These are phyloP conservation scores for Gyrodon lividus DNA, from an alignment of 768 basidiomycete species.

Conservation along the genomic window DNA sequence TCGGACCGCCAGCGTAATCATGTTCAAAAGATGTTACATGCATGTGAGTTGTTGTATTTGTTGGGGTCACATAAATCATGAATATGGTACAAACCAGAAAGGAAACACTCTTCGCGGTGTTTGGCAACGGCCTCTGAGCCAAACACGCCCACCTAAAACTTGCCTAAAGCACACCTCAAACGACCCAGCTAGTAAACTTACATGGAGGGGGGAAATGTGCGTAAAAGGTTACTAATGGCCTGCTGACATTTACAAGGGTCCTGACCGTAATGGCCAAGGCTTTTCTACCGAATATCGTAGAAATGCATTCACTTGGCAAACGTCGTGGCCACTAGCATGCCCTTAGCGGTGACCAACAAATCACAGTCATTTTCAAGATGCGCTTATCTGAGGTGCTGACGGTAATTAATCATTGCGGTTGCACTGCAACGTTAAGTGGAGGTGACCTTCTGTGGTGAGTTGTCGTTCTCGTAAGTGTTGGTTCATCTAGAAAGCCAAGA, in stretches of 20 bases:
- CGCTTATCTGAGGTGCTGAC: not conserved
- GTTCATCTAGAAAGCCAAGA: slow-evolving; percentile 3
- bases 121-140: slow-evolving; percentile 3
- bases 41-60: no score
- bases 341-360: not conserved
- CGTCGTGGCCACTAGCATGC: not conserved
- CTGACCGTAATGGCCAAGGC: not conserved
- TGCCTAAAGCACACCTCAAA: no score
- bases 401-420: not conserved
- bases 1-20: no score
- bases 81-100: no score
- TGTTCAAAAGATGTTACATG: no score
- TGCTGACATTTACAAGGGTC: no score
- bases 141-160: not conserved
- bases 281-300: not conserved
- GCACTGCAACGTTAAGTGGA: not conserved
- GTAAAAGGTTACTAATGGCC: no score
- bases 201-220: no score
- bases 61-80: no score
- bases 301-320: not conserved
- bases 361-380: not conserved
- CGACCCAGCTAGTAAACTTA: no score
- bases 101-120: not conserved
- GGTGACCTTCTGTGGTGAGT: not conserved
- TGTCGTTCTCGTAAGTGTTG: slow-evolving; percentile 2